Conservation (phyloP, 768 basidiomycete species). For the Pilatotrama ljubarskyi region DNA sequence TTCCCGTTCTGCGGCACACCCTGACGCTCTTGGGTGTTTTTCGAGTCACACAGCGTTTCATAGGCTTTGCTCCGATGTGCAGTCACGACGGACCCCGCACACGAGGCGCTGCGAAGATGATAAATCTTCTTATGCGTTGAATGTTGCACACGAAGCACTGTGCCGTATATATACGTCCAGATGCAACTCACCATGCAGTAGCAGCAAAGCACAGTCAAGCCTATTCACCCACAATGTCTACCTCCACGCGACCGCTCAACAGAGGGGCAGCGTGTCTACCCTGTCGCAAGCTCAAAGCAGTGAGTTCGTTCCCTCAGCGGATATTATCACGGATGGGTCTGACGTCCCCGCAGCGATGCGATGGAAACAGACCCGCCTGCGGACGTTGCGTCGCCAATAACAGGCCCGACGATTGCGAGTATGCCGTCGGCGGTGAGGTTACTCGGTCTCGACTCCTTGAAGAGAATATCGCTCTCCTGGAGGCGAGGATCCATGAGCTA, state of each 20-base stretch:
- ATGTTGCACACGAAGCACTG: not conserved
- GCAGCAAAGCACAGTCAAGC: not conserved
- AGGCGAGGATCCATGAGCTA: slow-evolving; percentile 48
- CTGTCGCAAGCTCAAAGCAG: slow-evolving; percentile 28
- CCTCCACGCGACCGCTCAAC: slow-evolving; percentile 2
- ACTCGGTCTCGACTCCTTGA: slow-evolving; percentile 63
- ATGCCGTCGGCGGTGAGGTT: slow-evolving; percentile 60
- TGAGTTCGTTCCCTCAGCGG: not conserved
- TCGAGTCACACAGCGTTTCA: slow-evolving; percentile 6
- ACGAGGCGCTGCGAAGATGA: slow-evolving; percentile 1
- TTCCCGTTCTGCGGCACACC: not conserved
- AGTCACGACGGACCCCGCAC: not conserved
- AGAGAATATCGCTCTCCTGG: slow-evolving; percentile 59
- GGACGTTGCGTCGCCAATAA: slow-evolving; percentile 52
- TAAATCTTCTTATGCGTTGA: not conserved
- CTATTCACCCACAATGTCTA: not conserved
- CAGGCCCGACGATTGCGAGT: slow-evolving; percentile 70
- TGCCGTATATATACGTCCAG: not conserved
- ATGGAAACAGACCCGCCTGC: slow-evolving; percentile 65
- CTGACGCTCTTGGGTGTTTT: not conserved
- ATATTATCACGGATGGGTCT: not conserved
- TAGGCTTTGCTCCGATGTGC: not conserved
- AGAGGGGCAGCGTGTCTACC: slow-evolving; percentile 27
- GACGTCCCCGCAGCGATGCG: slow-evolving; percentile 54
- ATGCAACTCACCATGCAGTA: not conserved